Conservation (phyloP, 2,329 filamentous ascomycete genomes). For the Cercospora citrullina region DNA sequence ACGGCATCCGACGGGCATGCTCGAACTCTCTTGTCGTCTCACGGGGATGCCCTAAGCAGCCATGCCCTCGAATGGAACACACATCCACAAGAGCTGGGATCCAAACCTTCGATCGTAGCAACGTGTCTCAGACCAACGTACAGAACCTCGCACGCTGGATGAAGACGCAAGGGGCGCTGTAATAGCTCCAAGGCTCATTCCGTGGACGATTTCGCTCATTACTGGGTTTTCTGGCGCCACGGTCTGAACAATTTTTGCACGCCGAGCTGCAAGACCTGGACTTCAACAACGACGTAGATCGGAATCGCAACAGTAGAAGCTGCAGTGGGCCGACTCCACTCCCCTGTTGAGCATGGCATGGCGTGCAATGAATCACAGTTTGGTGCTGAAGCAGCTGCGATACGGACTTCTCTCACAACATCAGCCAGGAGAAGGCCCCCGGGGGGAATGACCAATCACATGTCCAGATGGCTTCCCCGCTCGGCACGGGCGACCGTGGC, state of each 20-base stretch:
- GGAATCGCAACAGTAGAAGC: not conserved
- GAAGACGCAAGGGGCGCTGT: not conserved
- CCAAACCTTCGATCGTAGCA: not conserved
- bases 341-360: not conserved
- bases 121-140: not conserved
- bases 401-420: not conserved
- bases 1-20: not conserved
- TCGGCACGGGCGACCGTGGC: not conserved
- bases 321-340: not conserved
- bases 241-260: not conserved
- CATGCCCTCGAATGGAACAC: not conserved
- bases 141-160: not conserved
- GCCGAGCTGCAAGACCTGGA: not conserved
- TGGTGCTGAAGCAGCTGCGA: not conserved
- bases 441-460: not conserved
- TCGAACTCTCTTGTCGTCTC: not conserved
- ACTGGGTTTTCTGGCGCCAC: not conserved
- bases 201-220: not conserved
- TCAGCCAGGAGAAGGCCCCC: not conserved
- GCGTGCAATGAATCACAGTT: not conserved
- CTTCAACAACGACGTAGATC: not conserved
- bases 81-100: not conserved
- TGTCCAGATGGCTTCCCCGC: not conserved
- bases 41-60: not conserved
- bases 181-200: not conserved